Evolutionary conservation across 352 stramenopile genomes (phyloP).

Genomic region (Globisporangium spinosum): DNA sequence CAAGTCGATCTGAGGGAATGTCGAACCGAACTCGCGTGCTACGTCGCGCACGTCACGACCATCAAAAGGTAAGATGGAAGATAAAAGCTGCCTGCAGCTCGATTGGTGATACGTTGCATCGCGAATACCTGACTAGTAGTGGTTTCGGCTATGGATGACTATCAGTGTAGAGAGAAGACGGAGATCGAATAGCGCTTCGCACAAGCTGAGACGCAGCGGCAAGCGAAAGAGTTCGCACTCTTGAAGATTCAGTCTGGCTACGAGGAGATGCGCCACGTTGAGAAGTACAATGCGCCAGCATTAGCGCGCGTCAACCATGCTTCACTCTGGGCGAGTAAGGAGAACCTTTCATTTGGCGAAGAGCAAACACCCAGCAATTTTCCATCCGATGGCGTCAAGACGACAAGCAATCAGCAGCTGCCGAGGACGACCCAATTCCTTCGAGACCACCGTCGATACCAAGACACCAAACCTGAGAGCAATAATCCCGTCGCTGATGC

Average conservation of each 20-base stretch:
- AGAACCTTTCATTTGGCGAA: background rate
- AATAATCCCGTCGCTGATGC: background rate
- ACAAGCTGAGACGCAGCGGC: constrained; percentile 30
- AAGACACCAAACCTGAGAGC: background rate
- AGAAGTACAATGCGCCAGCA: constrained; percentile 22
- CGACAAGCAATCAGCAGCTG: background rate
- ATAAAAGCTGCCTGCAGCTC: background rate
- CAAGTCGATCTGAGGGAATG: constrained; percentile 42
- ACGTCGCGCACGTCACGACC: constrained; percentile 36
- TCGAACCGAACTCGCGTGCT: constrained; percentile 47
- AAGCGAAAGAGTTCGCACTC: constrained; percentile 35
- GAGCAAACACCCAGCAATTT: background rate
- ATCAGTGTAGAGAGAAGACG: constrained; percentile 40
- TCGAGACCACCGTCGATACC: constrained; percentile 1
- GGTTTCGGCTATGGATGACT: no score
- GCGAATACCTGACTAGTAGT: background rate
- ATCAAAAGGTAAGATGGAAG: constrained; percentile 37
- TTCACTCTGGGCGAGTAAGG: constrained; percentile 8
- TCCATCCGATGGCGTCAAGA: background rate
- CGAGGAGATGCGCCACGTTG: constrained; percentile 37
- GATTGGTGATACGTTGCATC: background rate
- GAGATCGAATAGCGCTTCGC: constrained; percentile 44
- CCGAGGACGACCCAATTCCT: constrained; percentile 5
- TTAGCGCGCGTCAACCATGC: constrained; percentile 11
- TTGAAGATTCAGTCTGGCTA: constrained; percentile 29